phyloP scores from a whole-genome alignment of 305 asterid species.

The Fraxinus sp. region DNA sequence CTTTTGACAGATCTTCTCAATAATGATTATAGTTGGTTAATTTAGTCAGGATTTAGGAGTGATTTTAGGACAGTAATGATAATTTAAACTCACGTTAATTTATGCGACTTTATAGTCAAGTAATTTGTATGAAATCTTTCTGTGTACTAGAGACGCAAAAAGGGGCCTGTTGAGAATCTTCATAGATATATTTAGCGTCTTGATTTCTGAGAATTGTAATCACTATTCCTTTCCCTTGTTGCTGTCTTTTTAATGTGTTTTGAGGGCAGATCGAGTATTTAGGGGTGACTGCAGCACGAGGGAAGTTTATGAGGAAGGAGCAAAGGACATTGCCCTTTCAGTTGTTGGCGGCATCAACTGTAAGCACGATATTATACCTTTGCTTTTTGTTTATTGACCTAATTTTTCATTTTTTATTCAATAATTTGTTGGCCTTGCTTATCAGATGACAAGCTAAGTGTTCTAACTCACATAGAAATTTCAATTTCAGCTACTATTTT shows the following conservation, averaged over 20 bases:
- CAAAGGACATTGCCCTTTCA: constrained; percentile 78
- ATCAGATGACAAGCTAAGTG: constrained; percentile 9
- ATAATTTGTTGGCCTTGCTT: constrained; percentile 13
- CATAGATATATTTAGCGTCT: background rate
- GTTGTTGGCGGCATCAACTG: constrained; percentile 87
- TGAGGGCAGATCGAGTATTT: constrained; percentile 70
- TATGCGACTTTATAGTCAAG: background rate
- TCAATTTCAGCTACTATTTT: constrained; percentile 75
- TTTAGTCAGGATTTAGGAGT: background rate
- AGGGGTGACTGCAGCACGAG: constrained; percentile 80
- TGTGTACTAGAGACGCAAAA: background rate
- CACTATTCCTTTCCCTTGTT: background rate
- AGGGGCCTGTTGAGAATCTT: background rate
- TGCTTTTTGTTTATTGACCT: constrained; percentile 8
- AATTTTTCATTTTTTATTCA: background rate
- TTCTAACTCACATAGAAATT: constrained; percentile 20
- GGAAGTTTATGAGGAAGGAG: constrained; percentile 77
- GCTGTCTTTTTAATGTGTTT: constrained; percentile 17
- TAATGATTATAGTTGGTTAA: background rate
- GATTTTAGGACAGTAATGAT: background rate
- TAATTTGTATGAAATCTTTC: background rate
- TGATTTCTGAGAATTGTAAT: background rate
- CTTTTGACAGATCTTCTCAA: constrained; percentile 15
- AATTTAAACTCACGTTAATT: background rate
- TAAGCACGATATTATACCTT: constrained; percentile 41